A percentile compares a stretch with the other conserved stretches of the same genome.
Conservation (phyloP, 495 filamentous ascomycete genomes). For the Aspergillus incahuasiensis region DNA sequence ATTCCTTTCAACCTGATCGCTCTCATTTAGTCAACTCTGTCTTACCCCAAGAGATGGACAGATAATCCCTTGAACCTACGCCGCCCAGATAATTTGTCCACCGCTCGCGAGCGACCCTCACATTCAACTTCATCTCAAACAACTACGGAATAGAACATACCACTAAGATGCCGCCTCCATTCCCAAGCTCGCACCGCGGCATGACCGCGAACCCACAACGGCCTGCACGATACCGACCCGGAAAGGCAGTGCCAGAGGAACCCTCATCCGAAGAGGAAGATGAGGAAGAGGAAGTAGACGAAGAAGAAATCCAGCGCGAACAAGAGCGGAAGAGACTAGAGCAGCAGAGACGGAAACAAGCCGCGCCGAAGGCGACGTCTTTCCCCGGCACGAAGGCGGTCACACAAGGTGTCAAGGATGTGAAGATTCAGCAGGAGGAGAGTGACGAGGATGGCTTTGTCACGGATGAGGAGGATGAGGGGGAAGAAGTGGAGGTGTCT, state of each 20-base stretch:
- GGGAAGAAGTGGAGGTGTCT: constrained; percentile 30
- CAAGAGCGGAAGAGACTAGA: constrained; percentile 32
- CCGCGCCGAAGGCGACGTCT: constrained; percentile 63
- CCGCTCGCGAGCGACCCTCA: not conserved
- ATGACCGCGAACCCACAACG: constrained; percentile 92
- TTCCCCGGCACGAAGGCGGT: constrained; percentile 40
- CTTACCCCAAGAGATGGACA: not conserved
- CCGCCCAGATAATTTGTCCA: not conserved
- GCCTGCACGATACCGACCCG: constrained; percentile 74
- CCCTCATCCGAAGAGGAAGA: constrained; percentile 59
- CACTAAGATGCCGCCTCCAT: constrained; percentile 60
- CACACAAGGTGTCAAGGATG: constrained; percentile 25
- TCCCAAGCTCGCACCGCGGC: constrained; percentile 56
- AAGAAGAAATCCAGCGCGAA: constrained; percentile 26
- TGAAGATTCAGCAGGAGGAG: constrained; percentile 30
- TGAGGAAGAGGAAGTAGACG: constrained; percentile 46
- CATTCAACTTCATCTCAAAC: not conserved
- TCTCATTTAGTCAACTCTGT: too few species aligned
- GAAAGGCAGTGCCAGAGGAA: constrained; percentile 71
- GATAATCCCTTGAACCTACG: not conserved
- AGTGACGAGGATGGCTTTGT: constrained; percentile 72
- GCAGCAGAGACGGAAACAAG: constrained; percentile 28
- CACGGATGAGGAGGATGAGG: constrained; percentile 63
- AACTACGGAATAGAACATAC: not conserved
- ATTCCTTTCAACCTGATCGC: not conserved